phyloP scores from a whole-genome alignment of 2,329 filamentous ascomycete species.

The Clonostachys solani region DNA sequence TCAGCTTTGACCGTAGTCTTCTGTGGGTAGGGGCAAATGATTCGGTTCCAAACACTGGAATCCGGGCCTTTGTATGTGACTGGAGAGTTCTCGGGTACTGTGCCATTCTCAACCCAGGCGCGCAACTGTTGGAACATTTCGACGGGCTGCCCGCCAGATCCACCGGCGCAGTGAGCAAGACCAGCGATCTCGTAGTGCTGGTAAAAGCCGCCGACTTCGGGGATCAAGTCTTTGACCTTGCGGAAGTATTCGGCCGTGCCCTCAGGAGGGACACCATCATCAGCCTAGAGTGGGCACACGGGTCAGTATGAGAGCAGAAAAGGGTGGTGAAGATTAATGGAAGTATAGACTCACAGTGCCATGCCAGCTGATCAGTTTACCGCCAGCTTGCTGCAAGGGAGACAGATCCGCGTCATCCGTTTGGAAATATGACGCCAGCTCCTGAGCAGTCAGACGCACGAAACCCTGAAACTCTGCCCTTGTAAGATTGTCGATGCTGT shows the following conservation, averaged over 20 bases:
- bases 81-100: slow-evolving; percentile 2
- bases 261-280: background rate
- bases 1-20: slow-evolving; percentile 13
- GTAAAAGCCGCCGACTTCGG: slow-evolving; percentile 19
- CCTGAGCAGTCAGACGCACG: background rate
- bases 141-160: slow-evolving; percentile 3
- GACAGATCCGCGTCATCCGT: slow-evolving; percentile 19
- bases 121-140: slow-evolving; percentile 4
- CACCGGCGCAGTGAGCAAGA: slow-evolving; percentile 20
- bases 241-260: slow-evolving; percentile 16
- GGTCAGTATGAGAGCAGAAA: background rate
- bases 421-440: slow-evolving; percentile 4
- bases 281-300: too few species aligned
- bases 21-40: slow-evolving; percentile 13
- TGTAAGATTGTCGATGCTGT: background rate
- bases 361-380: slow-evolving; percentile 35
- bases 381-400: slow-evolving; percentile 21
- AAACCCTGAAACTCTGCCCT: background rate
- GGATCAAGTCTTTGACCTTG: slow-evolving; percentile 7
- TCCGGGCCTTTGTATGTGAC: background rate
- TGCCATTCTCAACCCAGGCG: slow-evolving; percentile 10
- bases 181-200: slow-evolving; percentile 24
- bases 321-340: background rate
- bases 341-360: slow-evolving; percentile 14
- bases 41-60: slow-evolving; percentile 13